phyloP scores from a whole-genome alignment of 805 yeast genomes.

The Pichia californica region DNA sequence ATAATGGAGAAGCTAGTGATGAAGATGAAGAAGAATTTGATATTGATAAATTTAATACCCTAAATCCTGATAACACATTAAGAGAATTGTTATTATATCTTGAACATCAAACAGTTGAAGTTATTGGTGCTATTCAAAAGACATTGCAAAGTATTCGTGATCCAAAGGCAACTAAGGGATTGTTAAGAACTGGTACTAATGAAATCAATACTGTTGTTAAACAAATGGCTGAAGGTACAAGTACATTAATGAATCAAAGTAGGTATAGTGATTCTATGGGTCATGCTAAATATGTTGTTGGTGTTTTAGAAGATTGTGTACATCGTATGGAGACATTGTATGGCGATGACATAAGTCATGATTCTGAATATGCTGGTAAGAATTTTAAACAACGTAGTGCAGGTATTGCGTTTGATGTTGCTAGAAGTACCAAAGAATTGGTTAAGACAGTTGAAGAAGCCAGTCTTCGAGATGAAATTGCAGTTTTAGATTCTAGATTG shows the following conservation, averaged over 20 bases:
- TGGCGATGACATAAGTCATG: constrained; percentile 30
- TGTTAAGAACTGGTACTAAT: constrained; percentile 60
- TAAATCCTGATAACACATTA: constrained; percentile 83
- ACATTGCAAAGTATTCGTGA: constrained; percentile 70
- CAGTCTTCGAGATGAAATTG: constrained; percentile 79
- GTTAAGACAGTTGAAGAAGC: constrained; percentile 96
- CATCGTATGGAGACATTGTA: constrained; percentile 75
- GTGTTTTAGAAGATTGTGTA: constrained; percentile 77
- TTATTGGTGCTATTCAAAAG: constrained; percentile 82
- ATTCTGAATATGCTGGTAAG: constrained; percentile 74
- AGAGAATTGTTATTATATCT: constrained; percentile 76
- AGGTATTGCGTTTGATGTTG: constrained; percentile 93
- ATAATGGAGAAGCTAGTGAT: constrained; percentile 12
- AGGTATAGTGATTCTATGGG: constrained; percentile 79
- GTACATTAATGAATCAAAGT: constrained; percentile 80
- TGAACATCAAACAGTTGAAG: constrained; percentile 91
- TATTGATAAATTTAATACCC: constrained; percentile 69
- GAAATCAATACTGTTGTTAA: constrained; percentile 75
- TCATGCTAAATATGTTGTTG: constrained; percentile 88
- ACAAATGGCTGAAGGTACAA: constrained; percentile 87
- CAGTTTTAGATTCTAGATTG: constrained; percentile 64
- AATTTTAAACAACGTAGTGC: constrained; percentile 91
- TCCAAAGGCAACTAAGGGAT: constrained; percentile 71
- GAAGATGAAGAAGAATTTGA: constrained; percentile 38
- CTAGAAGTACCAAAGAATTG: constrained; percentile 90